Evolutionary conservation across 2,329 filamentous ascomycete genomes (phyloP), one percentile per base, ranked within the genome.

Genomic region (Aspergillus thermomutatus): DNA sequence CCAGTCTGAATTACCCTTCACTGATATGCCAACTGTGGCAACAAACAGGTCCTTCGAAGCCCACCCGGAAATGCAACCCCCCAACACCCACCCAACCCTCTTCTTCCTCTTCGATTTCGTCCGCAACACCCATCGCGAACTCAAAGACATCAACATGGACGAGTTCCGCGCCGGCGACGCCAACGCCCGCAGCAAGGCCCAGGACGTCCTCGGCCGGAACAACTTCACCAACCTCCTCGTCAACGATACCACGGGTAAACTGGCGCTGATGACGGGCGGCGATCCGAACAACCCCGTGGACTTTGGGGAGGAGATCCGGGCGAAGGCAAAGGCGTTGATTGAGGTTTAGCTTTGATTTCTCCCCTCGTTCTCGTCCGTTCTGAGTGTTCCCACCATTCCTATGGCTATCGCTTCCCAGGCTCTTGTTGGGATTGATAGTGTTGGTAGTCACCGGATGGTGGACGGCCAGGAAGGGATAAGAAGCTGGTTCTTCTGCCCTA

Each of bases 41-140:
- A 52, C 43, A 14, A 48, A 56, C 53, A 72, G 70, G 17, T 58
- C 68, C 31, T 69, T 72, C 58, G 62, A 70, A 60, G 41, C 63
- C 40, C 69, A 71, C 56, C 70, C 70, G 3, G 53, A 63, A 60
- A 72, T 67, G 67, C 68, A 69, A 62, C 71, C 70, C 28, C 59
- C 66, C 14, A 62, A 54, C 57, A 56, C 66, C 10, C 58, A 70
- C 55, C 66, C 71, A 25, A 66, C 72, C 8, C 45, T 69, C 28
- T 68, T 69, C 57, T 88, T 88, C 68, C 78, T 87, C 56, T 72
- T 87, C 43, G 84, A 90, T 72, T 90, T 90, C 67, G 73, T 90
- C 53, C 85, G 86, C 53, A 88, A 90, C 70, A 83, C 89, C 58
- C 86, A 89, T 71, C 85, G 56, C 27, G 52, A 60, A 41, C 60